A percentile compares a stretch with the other conserved stretches of the same genome.
Conservation (phyloP, 805 yeast genomes). For the Debaryomyces tyrocola region DNA sequence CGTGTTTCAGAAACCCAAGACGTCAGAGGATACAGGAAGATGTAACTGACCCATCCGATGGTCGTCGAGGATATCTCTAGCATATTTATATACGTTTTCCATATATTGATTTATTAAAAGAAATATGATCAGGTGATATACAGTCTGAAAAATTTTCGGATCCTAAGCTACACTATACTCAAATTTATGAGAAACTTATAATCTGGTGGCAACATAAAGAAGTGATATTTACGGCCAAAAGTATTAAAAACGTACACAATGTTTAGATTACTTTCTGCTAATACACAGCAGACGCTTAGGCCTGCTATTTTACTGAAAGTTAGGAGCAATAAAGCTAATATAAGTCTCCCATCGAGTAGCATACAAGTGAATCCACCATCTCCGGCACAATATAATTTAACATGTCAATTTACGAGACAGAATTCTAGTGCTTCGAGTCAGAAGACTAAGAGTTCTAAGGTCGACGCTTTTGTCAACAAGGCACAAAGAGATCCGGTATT, state of each 20-base stretch:
- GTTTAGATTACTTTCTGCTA: conserved; percentile 40
- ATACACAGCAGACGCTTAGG: conserved; percentile 35
- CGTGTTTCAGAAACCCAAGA: too few species aligned
- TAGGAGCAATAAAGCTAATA: conserved; percentile 22
- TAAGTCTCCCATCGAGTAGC: conserved; percentile 3
- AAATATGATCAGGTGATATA: conserved; percentile 3
- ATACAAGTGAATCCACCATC: neutral
- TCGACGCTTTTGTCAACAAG: conserved; percentile 17
- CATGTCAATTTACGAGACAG: conserved; percentile 16
- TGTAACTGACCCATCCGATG: too few species aligned
- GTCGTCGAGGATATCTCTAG: too few species aligned
- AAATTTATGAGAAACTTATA: too few species aligned
- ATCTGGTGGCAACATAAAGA: too few species aligned
- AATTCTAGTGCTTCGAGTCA: conserved; percentile 15
- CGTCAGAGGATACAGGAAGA: too few species aligned
- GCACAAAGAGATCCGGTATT: conserved; percentile 23
- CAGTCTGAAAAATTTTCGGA: conserved; percentile 4
- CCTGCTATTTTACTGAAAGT: conserved; percentile 40
- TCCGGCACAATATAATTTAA: conserved; percentile 6
- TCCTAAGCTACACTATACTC: too few species aligned
- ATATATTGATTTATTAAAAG: neutral
- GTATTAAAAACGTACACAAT: conserved; percentile 12
- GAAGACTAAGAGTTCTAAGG: conserved; percentile 9
- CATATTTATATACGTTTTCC: too few species aligned
- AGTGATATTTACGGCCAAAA: too few species aligned